Conservation (phyloP, 1,284 basidiomycete genomes). For the Fomitopsis betulina region DNA sequence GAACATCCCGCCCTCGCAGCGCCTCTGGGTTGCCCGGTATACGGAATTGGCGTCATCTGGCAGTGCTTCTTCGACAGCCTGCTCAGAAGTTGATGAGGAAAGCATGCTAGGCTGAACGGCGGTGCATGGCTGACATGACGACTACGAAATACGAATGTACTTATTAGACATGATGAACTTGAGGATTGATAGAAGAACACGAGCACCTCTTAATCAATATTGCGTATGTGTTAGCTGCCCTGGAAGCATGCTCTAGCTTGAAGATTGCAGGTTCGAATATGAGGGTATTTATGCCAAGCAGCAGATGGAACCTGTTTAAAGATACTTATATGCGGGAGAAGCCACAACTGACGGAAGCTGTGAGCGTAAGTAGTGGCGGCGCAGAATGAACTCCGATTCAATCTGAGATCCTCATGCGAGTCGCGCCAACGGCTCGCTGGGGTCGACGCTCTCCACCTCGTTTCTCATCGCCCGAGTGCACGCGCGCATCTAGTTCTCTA, state of each 20-base stretch:
- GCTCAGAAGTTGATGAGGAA: slow-evolving; percentile 31
- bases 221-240: too few species aligned
- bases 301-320: too few species aligned
- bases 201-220: too few species aligned
- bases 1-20: slow-evolving; percentile 60
- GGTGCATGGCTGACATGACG: neutral
- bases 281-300: too few species aligned
- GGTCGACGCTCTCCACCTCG: neutral
- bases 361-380: too few species aligned
- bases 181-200: too few species aligned
- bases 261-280: too few species aligned
- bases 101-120: slow-evolving; percentile 29
- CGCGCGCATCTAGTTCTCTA: neutral
- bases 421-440: neutral
- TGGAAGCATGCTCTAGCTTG: too few species aligned
- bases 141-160: neutral
- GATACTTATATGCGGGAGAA: too few species aligned
- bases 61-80: slow-evolving; percentile 33
- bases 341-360: too few species aligned
- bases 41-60: slow-evolving; percentile 52
- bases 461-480: neutral
- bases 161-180: neutral
- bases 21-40: slow-evolving; percentile 63
- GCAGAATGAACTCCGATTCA: neutral
- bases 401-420: neutral